Percentiles rank a stretch among this genome's conserved stretches.
Conservation (phyloP, 805 yeast genomes). For the Yamadazyma sp. region DNA sequence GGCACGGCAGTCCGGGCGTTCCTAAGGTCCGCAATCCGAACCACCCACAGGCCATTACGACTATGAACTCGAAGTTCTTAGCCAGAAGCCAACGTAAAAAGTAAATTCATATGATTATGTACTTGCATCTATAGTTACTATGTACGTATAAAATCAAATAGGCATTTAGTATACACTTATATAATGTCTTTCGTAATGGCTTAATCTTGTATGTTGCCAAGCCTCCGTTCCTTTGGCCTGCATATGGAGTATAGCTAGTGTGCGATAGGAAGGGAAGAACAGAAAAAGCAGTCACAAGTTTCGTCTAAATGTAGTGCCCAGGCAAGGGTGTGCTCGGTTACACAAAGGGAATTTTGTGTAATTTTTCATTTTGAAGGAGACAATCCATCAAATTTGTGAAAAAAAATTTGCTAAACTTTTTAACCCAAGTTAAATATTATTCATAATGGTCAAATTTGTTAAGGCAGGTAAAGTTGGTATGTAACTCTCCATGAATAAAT, state of each 20-base stretch:
- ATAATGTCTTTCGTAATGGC: too few species aligned
- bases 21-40: conserved; percentile 4
- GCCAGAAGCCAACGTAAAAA: conserved; percentile 55
- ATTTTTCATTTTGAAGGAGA: conserved; percentile 11
- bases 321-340: not conserved
- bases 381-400: conserved; percentile 3
- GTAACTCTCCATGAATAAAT: too few species aligned
- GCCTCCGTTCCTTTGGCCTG: too few species aligned
- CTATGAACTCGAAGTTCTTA: conserved; percentile 60
- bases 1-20: not conserved
- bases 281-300: conserved; percentile 18
- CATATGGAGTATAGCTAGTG: too few species aligned
- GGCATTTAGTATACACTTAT: too few species aligned
- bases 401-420: conserved; percentile 14
- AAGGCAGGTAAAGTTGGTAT: conserved; percentile 99
- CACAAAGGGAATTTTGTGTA: conserved; percentile 13
- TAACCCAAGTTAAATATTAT: conserved; percentile 17
- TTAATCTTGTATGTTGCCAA: too few species aligned
- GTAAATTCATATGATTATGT: conserved; percentile 15
- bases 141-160: too few species aligned
- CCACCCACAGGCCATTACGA: conserved; percentile 36
- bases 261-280: too few species aligned
- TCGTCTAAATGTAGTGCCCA: conserved; percentile 10
- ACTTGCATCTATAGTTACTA: too few species aligned
- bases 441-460: conserved; percentile 94